Percentiles rank a stretch among this genome's conserved stretches.
phyloP scores from a whole-genome alignment of 106 monocot genomes.

The Dendrobium chrysotoxum region DNA sequence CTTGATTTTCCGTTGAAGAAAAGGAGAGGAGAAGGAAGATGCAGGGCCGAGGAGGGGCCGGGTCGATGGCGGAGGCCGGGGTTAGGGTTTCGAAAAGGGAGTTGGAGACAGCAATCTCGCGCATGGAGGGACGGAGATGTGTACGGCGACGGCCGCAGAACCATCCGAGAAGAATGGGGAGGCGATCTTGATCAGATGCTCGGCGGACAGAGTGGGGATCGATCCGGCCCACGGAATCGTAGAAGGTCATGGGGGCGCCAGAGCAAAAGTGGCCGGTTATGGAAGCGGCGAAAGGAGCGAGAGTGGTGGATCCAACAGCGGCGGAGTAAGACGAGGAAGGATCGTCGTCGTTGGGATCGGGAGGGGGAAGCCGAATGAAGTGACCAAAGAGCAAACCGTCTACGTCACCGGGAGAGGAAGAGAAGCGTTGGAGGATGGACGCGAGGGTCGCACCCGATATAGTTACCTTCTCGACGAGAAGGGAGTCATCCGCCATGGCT shows the following conservation, averaged over 20 bases:
- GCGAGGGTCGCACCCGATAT: constrained; percentile 66
- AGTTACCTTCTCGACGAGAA: constrained; percentile 35
- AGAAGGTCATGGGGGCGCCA: constrained; percentile 20
- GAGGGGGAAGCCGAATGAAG: constrained; percentile 35
- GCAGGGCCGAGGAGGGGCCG: constrained; percentile 4
- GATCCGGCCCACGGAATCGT: constrained; percentile 24
- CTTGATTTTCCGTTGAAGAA: constrained; percentile 26
- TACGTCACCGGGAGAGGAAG: constrained; percentile 41
- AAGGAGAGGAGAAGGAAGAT: constrained; percentile 47
- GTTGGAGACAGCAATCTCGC: constrained; percentile 43
- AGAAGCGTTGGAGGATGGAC: constrained; percentile 56
- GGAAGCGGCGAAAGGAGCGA: constrained; percentile 1
- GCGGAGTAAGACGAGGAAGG: constrained; percentile 14
- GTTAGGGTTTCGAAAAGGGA: constrained; percentile 33
- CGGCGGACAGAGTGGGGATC: constrained; percentile 6
- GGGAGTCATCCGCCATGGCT: constrained; percentile 2
- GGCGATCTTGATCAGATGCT: constrained; percentile 5
- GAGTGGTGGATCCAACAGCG: constrained; percentile 5
- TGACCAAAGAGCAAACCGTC: constrained; percentile 77
- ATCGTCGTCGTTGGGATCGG: constrained; percentile 36
- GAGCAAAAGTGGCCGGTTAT: constrained; percentile 27
- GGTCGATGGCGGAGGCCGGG: not conserved
- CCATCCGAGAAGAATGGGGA: constrained; percentile 30
- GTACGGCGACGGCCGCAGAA: constrained; percentile 49
- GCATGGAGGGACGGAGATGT: constrained; percentile 57